Evolutionary conservation across 805 yeast species (phyloP).

Genomic region (Tetrapisispora namnaoensis): DNA sequence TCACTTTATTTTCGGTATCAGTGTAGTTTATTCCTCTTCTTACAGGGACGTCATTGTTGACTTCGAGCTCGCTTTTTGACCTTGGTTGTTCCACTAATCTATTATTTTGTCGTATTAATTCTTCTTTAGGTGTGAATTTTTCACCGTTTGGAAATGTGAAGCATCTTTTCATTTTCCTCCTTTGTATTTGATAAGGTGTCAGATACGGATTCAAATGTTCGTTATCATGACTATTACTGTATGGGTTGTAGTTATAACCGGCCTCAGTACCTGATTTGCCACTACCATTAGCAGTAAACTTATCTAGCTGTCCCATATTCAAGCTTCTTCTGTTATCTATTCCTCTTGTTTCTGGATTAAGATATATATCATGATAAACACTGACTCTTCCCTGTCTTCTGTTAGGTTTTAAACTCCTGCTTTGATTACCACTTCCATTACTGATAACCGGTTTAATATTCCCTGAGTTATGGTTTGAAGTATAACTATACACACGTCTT

Average conservation of each 20-base stretch:
- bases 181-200: constrained; percentile 26
- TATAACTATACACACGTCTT: background rate
- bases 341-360: background rate
- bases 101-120: background rate
- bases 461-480: background rate
- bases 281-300: background rate
- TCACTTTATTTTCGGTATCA: background rate
- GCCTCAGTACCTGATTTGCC: background rate
- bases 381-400: background rate
- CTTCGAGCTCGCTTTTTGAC: background rate
- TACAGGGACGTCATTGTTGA: background rate
- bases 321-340: background rate
- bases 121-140: constrained; percentile 23
- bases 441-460: background rate
- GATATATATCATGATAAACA: background rate
- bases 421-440: background rate
- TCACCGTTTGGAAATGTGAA: constrained; percentile 29
- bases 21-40: background rate
- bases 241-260: background rate
- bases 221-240: background rate
- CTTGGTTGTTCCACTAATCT: background rate
- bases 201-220: constrained; percentile 2
- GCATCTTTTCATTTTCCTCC: constrained; percentile 21
- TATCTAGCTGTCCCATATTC: background rate
- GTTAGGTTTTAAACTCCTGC: background rate